Evolutionary conservation across 2,329 filamentous ascomycete species (phyloP).

Genomic region (Didymella exigua): DNA sequence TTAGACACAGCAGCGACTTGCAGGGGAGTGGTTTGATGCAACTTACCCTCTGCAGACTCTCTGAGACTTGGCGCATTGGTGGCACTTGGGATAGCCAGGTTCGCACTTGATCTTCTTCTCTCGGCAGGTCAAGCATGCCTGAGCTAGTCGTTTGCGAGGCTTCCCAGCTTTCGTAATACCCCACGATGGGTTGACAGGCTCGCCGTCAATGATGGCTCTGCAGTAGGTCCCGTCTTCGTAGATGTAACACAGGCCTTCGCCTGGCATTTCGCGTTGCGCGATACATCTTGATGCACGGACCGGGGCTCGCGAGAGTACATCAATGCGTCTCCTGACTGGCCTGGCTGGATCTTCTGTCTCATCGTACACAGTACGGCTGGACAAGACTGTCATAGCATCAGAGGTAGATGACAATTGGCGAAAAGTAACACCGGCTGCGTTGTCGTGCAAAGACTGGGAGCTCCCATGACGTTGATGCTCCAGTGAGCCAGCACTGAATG

Average conservation of each 20-base stretch:
- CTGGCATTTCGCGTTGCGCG: slow-evolving; percentile 65
- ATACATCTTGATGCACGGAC: slow-evolving; percentile 44
- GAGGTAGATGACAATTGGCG: slow-evolving; percentile 35
- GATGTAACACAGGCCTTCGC: slow-evolving; percentile 81
- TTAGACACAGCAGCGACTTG: slow-evolving; percentile 31
- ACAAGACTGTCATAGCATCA: slow-evolving; percentile 24
- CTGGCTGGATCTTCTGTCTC: slow-evolving; percentile 39
- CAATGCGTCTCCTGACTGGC: slow-evolving; percentile 41
- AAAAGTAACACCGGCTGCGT: slow-evolving; percentile 26
- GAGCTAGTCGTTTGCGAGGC: slow-evolving; percentile 85
- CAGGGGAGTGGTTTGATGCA: neutral
- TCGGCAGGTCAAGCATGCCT: slow-evolving; percentile 89
- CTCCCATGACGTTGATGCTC: slow-evolving; percentile 35
- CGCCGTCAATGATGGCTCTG: slow-evolving; percentile 82
- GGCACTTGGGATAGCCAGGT: slow-evolving; percentile 82
- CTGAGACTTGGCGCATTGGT: slow-evolving; percentile 91
- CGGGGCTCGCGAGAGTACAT: slow-evolving; percentile 42
- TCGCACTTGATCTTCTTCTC: slow-evolving; percentile 99
- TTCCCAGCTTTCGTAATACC: slow-evolving; percentile 93
- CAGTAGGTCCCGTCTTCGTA: slow-evolving; percentile 85
- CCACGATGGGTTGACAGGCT: slow-evolving; percentile 88
- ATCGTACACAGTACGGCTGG: slow-evolving; percentile 31
- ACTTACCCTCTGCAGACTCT: slow-evolving; percentile 74
- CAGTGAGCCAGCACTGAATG: slow-evolving; percentile 25
- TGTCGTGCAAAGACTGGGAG: slow-evolving; percentile 30